Percentiles rank a stretch among this genome's conserved stretches.
Evolutionary conservation across 768 basidiomycete genomes (phyloP).

Genomic region (Mrakia gelida): DNA sequence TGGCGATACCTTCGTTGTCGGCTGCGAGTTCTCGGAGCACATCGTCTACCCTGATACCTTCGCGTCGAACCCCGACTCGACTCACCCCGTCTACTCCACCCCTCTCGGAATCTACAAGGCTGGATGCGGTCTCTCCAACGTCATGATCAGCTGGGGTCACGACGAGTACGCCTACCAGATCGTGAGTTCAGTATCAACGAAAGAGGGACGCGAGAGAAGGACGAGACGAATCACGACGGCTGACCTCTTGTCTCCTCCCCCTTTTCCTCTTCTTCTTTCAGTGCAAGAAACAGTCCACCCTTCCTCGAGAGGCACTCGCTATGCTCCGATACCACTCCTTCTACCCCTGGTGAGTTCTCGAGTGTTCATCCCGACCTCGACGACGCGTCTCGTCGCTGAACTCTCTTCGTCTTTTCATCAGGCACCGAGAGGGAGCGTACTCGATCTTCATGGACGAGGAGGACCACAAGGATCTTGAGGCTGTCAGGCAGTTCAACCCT

Average conservation of each 20-base stretch:
- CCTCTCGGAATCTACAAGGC: slow-evolving; percentile 71
- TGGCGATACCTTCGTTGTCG: slow-evolving; percentile 73
- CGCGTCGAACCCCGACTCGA: slow-evolving; percentile 61
- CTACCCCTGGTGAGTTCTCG: slow-evolving; percentile 56
- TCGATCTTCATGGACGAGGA: slow-evolving; percentile 69
- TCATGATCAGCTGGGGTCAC: slow-evolving; percentile 77
- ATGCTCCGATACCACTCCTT: slow-evolving; percentile 96
- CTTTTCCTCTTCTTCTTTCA: slow-evolving; percentile 59
- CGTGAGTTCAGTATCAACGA: neutral
- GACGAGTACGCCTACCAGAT: slow-evolving; percentile 53
- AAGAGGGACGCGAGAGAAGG: too few relatives aligned
- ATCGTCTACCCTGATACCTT: slow-evolving; percentile 74
- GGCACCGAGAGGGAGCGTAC: slow-evolving; percentile 84
- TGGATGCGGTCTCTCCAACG: slow-evolving; percentile 75
- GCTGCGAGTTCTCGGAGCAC: slow-evolving; percentile 71
- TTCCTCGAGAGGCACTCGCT: slow-evolving; percentile 74
- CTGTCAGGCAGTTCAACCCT: slow-evolving; percentile 68
- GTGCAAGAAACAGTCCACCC: slow-evolving; percentile 71
- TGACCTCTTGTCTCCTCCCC: slow-evolving; percentile 15
- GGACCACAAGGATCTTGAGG: slow-evolving; percentile 41
- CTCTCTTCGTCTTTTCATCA: slow-evolving; percentile 49
- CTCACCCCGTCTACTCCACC: slow-evolving; percentile 64
- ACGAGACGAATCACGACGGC: too few relatives aligned
- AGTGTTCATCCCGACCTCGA: neutral
- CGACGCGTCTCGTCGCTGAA: neutral